Percentiles rank a stretch among this genome's conserved stretches.
Conservation (phyloP, 306 rosid species). For the Lathyrus oleraceus region DNA sequence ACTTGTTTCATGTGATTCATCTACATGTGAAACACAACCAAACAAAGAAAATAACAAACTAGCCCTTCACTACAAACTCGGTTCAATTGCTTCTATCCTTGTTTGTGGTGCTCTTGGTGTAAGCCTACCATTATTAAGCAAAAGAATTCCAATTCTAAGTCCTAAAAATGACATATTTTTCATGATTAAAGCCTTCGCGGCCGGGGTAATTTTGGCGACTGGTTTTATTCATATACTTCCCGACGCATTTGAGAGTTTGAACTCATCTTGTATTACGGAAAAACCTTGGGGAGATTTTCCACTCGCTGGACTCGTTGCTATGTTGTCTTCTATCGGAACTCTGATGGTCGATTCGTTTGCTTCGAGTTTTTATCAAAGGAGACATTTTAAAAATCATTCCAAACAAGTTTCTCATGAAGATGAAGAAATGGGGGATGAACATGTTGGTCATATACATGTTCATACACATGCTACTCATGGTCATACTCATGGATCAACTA, state of each 20-base stretch:
- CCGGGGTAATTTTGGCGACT: slow-evolving; percentile 67
- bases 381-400: slow-evolving; percentile 38
- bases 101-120: slow-evolving; percentile 71
- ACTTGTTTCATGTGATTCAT: slow-evolving; percentile 28
- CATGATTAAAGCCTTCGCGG: slow-evolving; percentile 76
- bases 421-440: slow-evolving; percentile 55
- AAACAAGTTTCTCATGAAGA: slow-evolving; percentile 47
- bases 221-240: slow-evolving; percentile 78
- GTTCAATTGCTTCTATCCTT: slow-evolving; percentile 62
- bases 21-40: slow-evolving; percentile 39
- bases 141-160: slow-evolving; percentile 48
- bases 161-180: slow-evolving; percentile 61
- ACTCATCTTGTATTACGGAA: slow-evolving; percentile 54
- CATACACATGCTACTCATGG: slow-evolving; percentile 96
- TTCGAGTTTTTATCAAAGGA: slow-evolving; percentile 55
- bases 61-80: slow-evolving; percentile 53
- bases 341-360: slow-evolving; percentile 71
- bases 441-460: slow-evolving; percentile 78
- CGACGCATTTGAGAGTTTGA: slow-evolving; percentile 54
- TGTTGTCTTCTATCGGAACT: slow-evolving; percentile 64
- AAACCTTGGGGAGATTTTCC: slow-evolving; percentile 67
- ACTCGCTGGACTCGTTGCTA: slow-evolving; percentile 61
- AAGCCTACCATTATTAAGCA: slow-evolving; percentile 58
- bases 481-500: slow-evolving; percentile 78
- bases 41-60: slow-evolving; percentile 10